Evolutionary conservation across 108 stramenopile species (phyloP).

Genomic region (Nitzschia sp.): DNA sequence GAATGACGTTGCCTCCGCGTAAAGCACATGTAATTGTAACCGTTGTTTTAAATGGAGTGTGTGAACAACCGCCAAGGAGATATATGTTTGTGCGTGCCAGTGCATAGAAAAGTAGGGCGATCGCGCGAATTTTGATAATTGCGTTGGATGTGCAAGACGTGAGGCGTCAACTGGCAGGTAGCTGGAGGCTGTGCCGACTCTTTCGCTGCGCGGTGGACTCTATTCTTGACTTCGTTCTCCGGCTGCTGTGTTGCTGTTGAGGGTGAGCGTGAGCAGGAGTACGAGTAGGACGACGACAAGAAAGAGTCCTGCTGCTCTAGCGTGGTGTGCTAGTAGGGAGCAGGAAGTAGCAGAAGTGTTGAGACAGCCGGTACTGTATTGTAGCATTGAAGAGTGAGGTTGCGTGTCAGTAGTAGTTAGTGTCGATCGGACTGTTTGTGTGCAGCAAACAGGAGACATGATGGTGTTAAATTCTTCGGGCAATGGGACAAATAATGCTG

Average conservation of each 20-base stretch:
- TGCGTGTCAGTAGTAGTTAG: neutral
- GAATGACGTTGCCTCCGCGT: neutral
- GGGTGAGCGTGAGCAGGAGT: neutral
- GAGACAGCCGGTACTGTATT: too few relatives aligned
- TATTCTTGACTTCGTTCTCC: neutral
- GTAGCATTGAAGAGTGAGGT: neutral
- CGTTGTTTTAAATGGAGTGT: neutral
- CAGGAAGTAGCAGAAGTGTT: too few relatives aligned
- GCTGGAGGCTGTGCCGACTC: neutral
- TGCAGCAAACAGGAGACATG: slow-evolving; percentile 24
- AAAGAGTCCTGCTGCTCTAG: neutral
- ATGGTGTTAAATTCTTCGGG: slow-evolving; percentile 20
- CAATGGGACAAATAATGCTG: slow-evolving; percentile 1
- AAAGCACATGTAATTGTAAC: neutral
- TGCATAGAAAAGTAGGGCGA: too few relatives aligned
- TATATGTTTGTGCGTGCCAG: too few relatives aligned
- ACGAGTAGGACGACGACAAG: too few relatives aligned
- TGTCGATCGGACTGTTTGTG: slow-evolving; percentile 14
- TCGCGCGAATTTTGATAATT: too few relatives aligned
- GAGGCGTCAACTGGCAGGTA: neutral
- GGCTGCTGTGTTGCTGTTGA: neutral
- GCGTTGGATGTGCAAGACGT: too few relatives aligned
- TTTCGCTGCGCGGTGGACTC: neutral
- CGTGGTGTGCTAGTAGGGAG: neutral
- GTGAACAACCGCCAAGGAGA: too few relatives aligned